Conservation (phyloP, 2,329 filamentous ascomycete genomes). For the Tolypocladium sp. region DNA sequence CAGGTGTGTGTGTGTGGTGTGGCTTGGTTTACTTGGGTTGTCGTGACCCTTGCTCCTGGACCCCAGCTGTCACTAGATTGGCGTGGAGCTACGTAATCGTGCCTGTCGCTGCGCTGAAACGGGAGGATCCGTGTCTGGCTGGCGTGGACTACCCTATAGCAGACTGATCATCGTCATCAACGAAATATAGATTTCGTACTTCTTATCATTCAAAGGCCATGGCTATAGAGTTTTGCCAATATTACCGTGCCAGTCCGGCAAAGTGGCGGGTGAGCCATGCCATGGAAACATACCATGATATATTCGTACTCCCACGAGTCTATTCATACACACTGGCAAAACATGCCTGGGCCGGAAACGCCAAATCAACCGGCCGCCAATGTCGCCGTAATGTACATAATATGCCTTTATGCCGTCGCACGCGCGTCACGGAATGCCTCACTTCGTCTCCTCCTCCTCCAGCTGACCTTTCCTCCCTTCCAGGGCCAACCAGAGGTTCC, state of each 20-base stretch:
- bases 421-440: background rate
- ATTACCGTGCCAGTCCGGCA: background rate
- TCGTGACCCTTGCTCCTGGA: background rate
- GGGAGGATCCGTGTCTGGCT: no score
- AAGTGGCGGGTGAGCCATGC: background rate
- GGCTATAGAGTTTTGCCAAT: no score
- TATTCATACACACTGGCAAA: background rate
- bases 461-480: slow-evolving; percentile 74
- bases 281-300: background rate
- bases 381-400: background rate
- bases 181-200: no score
- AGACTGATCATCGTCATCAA: no score
- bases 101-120: background rate
- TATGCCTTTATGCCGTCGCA: background rate
- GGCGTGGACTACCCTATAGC: background rate
- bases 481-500: slow-evolving; percentile 79
- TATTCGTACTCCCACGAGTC: background rate
- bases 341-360: background rate
- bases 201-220: background rate
- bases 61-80: background rate
- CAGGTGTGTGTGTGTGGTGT: background rate
- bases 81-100: background rate
- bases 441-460: slow-evolving; percentile 43
- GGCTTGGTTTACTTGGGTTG: background rate
- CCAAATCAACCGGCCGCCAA: background rate